Evolutionary conservation across 1,284 basidiomycete genomes (phyloP).

Genomic region (Coniferiporia weirii): DNA sequence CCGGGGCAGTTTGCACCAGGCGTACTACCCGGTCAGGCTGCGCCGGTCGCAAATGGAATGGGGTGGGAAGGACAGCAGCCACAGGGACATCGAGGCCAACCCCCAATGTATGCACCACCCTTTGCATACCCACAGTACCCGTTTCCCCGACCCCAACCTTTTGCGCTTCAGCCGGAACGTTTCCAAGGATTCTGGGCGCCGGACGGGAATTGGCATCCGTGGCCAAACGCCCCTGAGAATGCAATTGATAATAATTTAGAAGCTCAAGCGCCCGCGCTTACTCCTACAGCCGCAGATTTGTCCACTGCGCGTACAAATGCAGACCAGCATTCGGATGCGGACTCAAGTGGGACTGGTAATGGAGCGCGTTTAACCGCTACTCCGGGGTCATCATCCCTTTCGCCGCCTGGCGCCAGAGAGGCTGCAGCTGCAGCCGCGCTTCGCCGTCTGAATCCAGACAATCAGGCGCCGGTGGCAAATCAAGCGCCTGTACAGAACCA

Average conservation of each 20-base stretch:
- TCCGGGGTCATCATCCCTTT: not conserved
- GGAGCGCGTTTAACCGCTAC: not conserved
- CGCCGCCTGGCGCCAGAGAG: constrained; percentile 26
- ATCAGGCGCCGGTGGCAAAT: not conserved
- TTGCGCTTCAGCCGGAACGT: constrained; percentile 6
- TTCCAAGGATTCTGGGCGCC: constrained; percentile 15
- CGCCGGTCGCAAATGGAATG: not conserved
- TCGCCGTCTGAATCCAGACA: constrained; percentile 24
- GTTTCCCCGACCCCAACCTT: not conserved
- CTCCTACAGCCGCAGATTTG: constrained; percentile 11
- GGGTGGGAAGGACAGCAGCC: not conserved
- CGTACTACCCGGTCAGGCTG: constrained; percentile 11
- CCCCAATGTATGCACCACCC: not conserved
- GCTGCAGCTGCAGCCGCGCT: constrained; percentile 35
- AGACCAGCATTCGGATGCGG: not conserved
- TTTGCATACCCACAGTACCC: not conserved
- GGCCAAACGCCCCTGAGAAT: not conserved
- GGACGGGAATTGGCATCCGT: constrained; percentile 16
- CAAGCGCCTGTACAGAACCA: not conserved
- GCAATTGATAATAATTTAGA: not conserved
- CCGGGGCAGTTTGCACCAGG: constrained; percentile 20
- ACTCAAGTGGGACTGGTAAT: constrained; percentile 6
- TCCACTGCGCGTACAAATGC: not conserved
- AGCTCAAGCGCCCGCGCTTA: not conserved
- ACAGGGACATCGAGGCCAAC: not conserved